Conservation (phyloP, 148 eudicot genomes). For the Nyssa sinensis region DNA sequence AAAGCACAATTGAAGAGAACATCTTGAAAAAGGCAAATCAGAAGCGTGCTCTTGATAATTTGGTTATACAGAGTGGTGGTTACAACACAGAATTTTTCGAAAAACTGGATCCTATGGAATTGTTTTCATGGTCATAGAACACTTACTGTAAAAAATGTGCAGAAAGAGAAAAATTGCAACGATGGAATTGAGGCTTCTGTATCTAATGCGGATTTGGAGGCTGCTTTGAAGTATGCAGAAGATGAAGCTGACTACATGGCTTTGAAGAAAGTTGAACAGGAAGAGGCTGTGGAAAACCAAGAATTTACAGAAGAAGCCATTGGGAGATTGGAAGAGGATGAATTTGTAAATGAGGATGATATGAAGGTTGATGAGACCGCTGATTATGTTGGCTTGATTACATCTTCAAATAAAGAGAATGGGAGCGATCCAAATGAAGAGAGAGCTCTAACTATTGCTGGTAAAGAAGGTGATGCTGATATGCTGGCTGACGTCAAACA, state of each 20-base stretch:
- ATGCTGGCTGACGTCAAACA: constrained; percentile 99
- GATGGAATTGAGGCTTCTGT: constrained; percentile 48
- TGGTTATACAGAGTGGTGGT: constrained; percentile 98
- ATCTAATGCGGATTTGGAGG: constrained; percentile 89
- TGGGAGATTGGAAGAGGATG: constrained; percentile 90
- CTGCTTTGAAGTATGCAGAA: constrained; percentile 93
- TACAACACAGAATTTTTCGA: constrained; percentile 96
- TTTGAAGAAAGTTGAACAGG: constrained; percentile 91
- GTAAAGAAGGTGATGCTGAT: constrained; percentile 86
- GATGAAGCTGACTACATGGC: constrained; percentile 99
- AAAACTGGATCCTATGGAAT: constrained; percentile 95
- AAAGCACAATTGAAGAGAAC: constrained; percentile 96
- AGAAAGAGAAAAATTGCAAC: constrained; percentile 44
- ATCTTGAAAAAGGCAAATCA: constrained; percentile 96
- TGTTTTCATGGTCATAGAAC: constrained; percentile 85
- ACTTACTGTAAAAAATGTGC: constrained; percentile 33
- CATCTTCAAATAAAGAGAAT: constrained; percentile 37
- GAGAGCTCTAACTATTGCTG: constrained; percentile 48
- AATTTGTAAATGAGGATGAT: constrained; percentile 74
- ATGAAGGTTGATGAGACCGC: constrained; percentile 54
- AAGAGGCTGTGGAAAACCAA: constrained; percentile 97
- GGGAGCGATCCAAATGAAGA: constrained; percentile 51
- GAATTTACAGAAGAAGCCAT: constrained; percentile 91
- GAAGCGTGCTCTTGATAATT: constrained; percentile 95
- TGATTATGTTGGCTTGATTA: constrained; percentile 37